These are phyloP conservation scores for Ephemerocybe angulata DNA, from an alignment of 768 basidiomycete species.

Conservation along the genomic window DNA sequence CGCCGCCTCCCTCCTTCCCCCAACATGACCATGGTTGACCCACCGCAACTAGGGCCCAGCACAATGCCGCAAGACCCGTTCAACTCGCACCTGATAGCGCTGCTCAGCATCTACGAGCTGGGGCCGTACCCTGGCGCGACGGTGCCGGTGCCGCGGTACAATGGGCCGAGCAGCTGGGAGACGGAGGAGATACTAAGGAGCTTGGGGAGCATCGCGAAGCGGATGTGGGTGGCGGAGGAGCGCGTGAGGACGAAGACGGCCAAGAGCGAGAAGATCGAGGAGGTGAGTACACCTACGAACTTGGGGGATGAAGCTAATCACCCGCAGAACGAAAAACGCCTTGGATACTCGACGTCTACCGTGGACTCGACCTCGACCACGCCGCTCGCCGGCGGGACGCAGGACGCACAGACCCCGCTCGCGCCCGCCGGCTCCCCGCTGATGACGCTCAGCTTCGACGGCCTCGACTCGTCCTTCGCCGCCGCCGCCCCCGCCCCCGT, in stretches of 20 bases:
- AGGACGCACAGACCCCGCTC: background rate
- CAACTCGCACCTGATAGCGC: constrained; percentile 46
- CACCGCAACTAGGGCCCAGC: background rate
- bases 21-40: background rate
- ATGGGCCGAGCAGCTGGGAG: constrained; percentile 51
- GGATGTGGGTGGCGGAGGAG: constrained; percentile 58
- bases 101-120: constrained; percentile 56
- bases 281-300: too few relatives aligned
- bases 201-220: constrained; percentile 45
- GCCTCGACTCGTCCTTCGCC: constrained; percentile 40
- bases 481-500: constrained; percentile 28
- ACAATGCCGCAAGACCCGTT: constrained; percentile 20
- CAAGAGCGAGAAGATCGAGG: too few relatives aligned
- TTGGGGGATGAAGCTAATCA: too few relatives aligned
- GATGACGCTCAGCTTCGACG: constrained; percentile 41
- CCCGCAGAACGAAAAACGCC: constrained; percentile 1
- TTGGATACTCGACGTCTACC: background rate
- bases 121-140: constrained; percentile 36
- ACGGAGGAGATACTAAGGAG: constrained; percentile 53
- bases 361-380: constrained; percentile 1
- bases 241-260: constrained; percentile 9
- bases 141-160: constrained; percentile 46
- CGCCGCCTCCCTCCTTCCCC: too few relatives aligned
- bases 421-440: constrained; percentile 9
- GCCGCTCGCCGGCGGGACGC: constrained; percentile 1